Evolutionary conservation across 148 eudicot species (phyloP), one percentile per base, ranked within the genome.

Genomic region (Cornus suecica): DNA sequence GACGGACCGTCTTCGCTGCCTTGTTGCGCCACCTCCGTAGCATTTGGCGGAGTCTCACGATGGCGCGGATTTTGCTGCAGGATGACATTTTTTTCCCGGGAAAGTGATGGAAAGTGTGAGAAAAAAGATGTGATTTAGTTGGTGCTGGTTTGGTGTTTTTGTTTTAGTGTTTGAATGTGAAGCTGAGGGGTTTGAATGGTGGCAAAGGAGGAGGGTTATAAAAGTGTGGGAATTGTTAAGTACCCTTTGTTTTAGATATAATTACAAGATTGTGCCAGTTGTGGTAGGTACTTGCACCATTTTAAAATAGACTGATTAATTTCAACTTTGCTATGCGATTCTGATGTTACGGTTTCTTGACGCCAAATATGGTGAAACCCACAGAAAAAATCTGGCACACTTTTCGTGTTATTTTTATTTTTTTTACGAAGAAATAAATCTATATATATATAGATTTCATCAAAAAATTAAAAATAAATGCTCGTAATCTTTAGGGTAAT

Each of bases 41-140:
- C 82, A 90, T 71, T 52, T 87, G 88, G 34, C 91, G 90, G 80
- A 92, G 89, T 0, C 82, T 65, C 5, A 92, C 97, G 66, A 92
- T 88, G 91, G 87, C 84, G 61, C 91, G 92, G 84, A 92, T 90
- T 75, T 87, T 90, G 88, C 85, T 81, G 85, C 92, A 81, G 0
- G 80, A 42, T 2, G 90, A 82, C 97, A 91, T 86, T 42, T 66
- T 86, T 42, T 66, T 60, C 30, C 28, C n/a, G 66, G 31, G 31
- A 70, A 32, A 65, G 76, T n/a, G 70, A 68, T 13, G 71, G 56
- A 74, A 77, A 41, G 32, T 24, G 28, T n/a, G 29, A n/a, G 8
- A 18, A 27, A 45, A 45, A 32, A 32, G 5, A 52, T 27, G 0
- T 3, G 42, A 5, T 34, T 2, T 34, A 34, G 41, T 34, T 34